These are phyloP conservation scores for Gastrolobium bilobum DNA, from an alignment of 306 rosid genomes.

Conservation along the genomic window DNA sequence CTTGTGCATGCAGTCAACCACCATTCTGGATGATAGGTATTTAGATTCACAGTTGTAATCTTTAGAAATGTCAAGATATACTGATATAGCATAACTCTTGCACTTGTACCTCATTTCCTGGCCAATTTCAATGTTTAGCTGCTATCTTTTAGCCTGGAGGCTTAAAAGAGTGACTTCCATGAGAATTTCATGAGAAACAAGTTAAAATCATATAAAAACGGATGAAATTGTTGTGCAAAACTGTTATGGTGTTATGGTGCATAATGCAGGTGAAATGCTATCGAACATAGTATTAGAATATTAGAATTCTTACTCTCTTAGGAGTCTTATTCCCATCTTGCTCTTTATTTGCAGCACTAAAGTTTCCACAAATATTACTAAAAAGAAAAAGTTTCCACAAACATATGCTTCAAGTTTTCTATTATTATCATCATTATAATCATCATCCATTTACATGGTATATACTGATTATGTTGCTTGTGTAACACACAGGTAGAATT, in stretches of 20 bases:
- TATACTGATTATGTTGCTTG: background rate
- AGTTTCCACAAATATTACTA: background rate
- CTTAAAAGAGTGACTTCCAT: background rate
- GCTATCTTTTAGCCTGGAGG: background rate
- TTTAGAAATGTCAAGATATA: background rate
- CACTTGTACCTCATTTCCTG: background rate
- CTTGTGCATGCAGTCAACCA: background rate
- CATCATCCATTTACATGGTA: no score
- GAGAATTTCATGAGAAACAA: background rate
- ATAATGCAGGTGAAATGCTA: background rate
- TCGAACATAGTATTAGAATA: background rate
- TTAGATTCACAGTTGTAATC: conserved; percentile 11
- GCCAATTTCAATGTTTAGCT: background rate
- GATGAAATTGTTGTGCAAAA: background rate
- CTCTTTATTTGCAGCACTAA: background rate
- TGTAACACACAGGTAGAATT: background rate
- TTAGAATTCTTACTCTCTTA: background rate
- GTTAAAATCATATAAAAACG: background rate
- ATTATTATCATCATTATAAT: background rate
- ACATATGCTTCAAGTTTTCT: background rate
- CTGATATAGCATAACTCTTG: background rate
- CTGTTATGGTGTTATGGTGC: background rate
- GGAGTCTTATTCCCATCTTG: background rate
- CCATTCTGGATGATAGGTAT: conserved; percentile 4
- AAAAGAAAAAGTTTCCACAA: background rate